A percentile compares a stretch with the other conserved stretches of the same genome.
Conservation (phyloP, 2,329 filamentous ascomycete species). For the Xylaria sp. region DNA sequence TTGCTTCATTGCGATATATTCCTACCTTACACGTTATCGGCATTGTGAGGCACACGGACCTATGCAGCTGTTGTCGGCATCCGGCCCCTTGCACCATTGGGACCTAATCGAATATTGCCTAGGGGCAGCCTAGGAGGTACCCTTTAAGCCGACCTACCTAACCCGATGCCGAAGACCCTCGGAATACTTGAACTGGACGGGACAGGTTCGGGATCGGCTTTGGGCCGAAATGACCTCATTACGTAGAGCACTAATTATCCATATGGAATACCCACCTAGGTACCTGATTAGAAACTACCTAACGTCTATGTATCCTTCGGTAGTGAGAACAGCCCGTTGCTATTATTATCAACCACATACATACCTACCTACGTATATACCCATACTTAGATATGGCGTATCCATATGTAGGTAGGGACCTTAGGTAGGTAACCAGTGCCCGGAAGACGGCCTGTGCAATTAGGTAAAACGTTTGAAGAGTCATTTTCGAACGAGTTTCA, state of each 20-base stretch:
- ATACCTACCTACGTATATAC: too few species aligned
- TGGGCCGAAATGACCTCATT: too few species aligned
- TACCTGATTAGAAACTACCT: constrained; percentile 1
- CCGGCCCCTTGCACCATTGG: neutral
- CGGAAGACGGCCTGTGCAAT: neutral
- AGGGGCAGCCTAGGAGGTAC: too few species aligned
- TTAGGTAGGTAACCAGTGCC: too few species aligned
- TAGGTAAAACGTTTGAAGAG: neutral
- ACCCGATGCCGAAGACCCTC: constrained; percentile 27
- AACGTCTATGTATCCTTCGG: too few species aligned
- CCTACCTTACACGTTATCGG: neutral
- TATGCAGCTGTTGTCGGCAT: too few species aligned
- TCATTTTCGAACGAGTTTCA: neutral
- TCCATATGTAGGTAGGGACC: too few species aligned
- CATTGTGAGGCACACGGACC: too few species aligned
- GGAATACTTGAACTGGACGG: constrained; percentile 25
- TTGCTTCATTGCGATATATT: constrained; percentile 1
- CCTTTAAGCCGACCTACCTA: constrained; percentile 24
- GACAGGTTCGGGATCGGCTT: too few species aligned
- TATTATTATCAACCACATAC: too few species aligned
- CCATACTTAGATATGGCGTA: too few species aligned
- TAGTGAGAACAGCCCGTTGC: too few species aligned
- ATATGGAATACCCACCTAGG: constrained; percentile 6
- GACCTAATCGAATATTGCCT: neutral
- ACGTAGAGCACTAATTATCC: neutral